Evolutionary conservation across 2,329 filamentous ascomycete species (phyloP).

Genomic region (Pseudophaeomoniella oleicola): DNA sequence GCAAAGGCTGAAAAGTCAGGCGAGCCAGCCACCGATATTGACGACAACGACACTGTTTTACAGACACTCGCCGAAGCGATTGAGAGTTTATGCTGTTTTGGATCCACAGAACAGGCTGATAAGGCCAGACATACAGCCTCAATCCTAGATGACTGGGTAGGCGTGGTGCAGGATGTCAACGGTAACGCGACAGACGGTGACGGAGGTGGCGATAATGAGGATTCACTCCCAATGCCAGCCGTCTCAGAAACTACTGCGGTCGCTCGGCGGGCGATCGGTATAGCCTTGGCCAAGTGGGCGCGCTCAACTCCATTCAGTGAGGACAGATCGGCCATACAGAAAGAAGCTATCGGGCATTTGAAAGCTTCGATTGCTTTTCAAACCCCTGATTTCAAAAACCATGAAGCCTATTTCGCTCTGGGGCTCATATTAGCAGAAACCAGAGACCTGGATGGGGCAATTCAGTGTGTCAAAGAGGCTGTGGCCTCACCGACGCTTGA

Average conservation of each 20-base stretch:
- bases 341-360: slow-evolving; percentile 61
- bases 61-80: slow-evolving; percentile 70
- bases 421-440: slow-evolving; percentile 79
- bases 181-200: slow-evolving; percentile 8
- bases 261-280: slow-evolving; percentile 71
- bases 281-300: slow-evolving; percentile 79
- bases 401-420: slow-evolving; percentile 67
- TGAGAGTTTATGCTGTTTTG: slow-evolving; percentile 67
- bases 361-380: slow-evolving; percentile 57
- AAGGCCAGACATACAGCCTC: slow-evolving; percentile 59
- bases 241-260: slow-evolving; percentile 48
- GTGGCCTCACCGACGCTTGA: slow-evolving; percentile 34
- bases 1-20: slow-evolving; percentile 66
- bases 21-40: slow-evolving; percentile 48
- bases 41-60: slow-evolving; percentile 63
- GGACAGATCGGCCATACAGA: slow-evolving; percentile 56
- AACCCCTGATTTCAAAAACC: slow-evolving; percentile 50
- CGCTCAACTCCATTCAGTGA: slow-evolving; percentile 63
- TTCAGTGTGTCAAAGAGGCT: slow-evolving; percentile 67
- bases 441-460: slow-evolving; percentile 63
- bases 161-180: slow-evolving; percentile 36
- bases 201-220: slow-evolving; percentile 4
- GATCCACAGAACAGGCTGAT: slow-evolving; percentile 57
- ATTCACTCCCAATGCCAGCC: neutral
- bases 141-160: slow-evolving; percentile 62